Percentiles rank a stretch among this genome's conserved stretches.
Conservation (phyloP, 192 early-diverging fungal species). For the Coemansia sp. region DNA sequence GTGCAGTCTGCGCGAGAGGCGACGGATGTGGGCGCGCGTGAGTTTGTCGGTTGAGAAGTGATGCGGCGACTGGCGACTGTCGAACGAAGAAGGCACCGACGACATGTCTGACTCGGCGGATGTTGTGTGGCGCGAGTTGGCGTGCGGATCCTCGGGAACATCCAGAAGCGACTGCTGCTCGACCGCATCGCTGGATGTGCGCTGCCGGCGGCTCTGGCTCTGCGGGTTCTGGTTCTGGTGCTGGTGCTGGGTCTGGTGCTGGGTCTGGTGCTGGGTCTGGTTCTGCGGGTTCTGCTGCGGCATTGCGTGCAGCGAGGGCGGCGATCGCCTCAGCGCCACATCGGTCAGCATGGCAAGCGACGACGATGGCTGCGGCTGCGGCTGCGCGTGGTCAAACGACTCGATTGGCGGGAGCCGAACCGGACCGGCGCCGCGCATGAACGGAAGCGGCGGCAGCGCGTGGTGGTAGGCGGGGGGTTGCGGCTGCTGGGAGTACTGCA, state of each 20-base stretch:
- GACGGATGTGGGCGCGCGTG: conserved; percentile 14
- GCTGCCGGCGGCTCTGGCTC: neutral
- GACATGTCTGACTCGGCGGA: conserved; percentile 22
- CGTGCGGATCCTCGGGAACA: conserved; percentile 8
- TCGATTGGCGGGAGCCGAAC: conserved; percentile 48
- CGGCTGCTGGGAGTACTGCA: neutral
- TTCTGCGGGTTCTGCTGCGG: no score
- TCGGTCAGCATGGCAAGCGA: conserved; percentile 30
- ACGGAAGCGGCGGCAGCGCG: neutral
- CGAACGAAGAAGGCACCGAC: conserved; percentile 14
- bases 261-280: no score
- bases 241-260: no score
- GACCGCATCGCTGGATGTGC: neutral
- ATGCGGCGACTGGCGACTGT: conserved; percentile 15
- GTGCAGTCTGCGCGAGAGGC: conserved; percentile 21
- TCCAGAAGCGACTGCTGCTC: conserved; percentile 19
- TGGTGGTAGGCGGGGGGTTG: neutral
- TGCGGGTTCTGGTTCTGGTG: no score
- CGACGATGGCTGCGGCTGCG: conserved; percentile 17
- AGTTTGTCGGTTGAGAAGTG: neutral
- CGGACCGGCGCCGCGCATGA: conserved; percentile 8
- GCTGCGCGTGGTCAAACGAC: conserved; percentile 41
- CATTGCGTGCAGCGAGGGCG: neutral
- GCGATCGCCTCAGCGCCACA: conserved; percentile 17
- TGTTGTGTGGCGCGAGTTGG: conserved; percentile 7